Base-by-base conservation (phyloP, 192 early-diverging fungal species). In the Backusella mclennaniae region DNA sequence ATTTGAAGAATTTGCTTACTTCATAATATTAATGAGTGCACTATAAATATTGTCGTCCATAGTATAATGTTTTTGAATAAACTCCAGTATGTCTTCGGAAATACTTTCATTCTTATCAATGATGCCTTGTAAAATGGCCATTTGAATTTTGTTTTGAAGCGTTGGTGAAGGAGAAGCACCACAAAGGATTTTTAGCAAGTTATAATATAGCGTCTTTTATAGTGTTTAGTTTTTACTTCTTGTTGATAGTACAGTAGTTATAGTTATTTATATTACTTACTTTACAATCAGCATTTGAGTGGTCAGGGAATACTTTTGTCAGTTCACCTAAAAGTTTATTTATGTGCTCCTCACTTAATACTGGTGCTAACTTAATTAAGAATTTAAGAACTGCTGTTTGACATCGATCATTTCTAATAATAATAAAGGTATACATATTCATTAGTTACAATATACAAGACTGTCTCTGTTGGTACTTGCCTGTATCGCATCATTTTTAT, bases 341-440 rank as follows among this genome's bases (percentile, higher is more conserved):
- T 15, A 92, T 80, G 35, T 93, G 84, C 1, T 80, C 67, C 5
- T 36, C 35, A 6, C 77, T 76, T 11, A 94, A 67, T 0, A 56
- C 69, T 9, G 82, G 76, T 3, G 80, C 80, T 21, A 92, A 35
- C 26, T 81, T 84, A 42, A 84, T 83, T 29, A 94, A 74, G 29
- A 93, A 86, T 14, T 84, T 76, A 6, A 94, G 78, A 6, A 84
- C 71, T 23, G 83, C 85, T 15, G 83, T 81, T 76, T 93, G 93
- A 14, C 53, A 56, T 56, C 53, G 19, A 4, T 56, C 53, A 9
- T 56, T n/a, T 56, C 53, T 56, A 56, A 2, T 8, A 26, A 8
- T n/a, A 56, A 21, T n/a, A 56, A 11, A 21, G 23, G 21, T 21
- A n/a, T 21, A 6, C 19, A 9, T 56, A 23, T 11, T 21, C 9